phyloP scores from a whole-genome alignment of 495 filamentous ascomycete species.

The Talaromyces borbonicus region DNA sequence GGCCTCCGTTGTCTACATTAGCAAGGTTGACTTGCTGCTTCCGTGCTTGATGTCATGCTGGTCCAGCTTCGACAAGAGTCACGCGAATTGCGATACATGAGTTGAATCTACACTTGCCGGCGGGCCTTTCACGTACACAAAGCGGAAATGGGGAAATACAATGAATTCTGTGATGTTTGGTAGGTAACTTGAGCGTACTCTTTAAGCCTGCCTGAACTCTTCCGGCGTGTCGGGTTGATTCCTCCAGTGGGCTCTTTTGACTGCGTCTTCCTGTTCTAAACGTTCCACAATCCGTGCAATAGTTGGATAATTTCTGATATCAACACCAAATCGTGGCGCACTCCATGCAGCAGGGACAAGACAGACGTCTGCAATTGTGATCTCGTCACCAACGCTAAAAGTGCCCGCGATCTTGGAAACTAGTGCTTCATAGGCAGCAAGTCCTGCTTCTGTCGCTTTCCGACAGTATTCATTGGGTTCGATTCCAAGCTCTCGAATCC shows the following conservation, averaged over 20 bases:
- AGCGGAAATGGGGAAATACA: not conserved
- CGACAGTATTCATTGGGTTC: conserved; percentile 16
- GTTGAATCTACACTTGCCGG: no score
- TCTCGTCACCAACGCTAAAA: conserved; percentile 41
- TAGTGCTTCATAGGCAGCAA: conserved; percentile 37
- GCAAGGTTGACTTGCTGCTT: no score
- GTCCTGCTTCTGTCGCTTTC: conserved; percentile 27
- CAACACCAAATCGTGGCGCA: conserved; percentile 37
- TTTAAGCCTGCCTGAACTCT: conserved; percentile 22
- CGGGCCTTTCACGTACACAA: no score
- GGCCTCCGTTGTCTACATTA: no score
- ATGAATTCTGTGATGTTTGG: not conserved
- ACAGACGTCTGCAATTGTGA: conserved; percentile 44
- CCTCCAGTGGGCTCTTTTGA: conserved; percentile 36
- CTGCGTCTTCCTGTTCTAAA: conserved; percentile 26
- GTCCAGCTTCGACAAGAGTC: no score
- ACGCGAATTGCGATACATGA: no score
- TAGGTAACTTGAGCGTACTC: not conserved
- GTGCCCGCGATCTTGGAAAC: conserved; percentile 21
- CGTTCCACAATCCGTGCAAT: conserved; percentile 27
- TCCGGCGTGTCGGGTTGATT: conserved; percentile 39
- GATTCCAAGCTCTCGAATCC: conserved; percentile 28
- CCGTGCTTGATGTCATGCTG: no score
- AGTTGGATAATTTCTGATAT: conserved; percentile 30
- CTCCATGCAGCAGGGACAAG: conserved; percentile 42